Evolutionary conservation across 2,329 filamentous ascomycete genomes (phyloP).

Genomic region (Ophiocordyceps unilateralis): DNA sequence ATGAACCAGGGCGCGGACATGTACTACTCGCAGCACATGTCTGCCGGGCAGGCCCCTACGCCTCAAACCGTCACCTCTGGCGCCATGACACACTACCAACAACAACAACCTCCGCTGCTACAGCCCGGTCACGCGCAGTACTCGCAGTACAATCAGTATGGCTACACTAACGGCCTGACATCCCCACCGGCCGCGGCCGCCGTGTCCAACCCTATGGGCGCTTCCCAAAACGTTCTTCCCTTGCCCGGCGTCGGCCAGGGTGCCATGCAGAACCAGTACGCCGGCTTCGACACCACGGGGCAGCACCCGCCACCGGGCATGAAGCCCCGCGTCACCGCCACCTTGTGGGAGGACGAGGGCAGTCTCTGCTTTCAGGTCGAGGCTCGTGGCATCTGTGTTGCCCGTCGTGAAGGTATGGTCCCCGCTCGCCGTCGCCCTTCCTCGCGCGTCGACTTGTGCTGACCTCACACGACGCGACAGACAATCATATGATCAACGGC

Average conservation of each 20-base stretch:
- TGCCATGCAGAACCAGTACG: conserved; percentile 38
- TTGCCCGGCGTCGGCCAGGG: conserved; percentile 42
- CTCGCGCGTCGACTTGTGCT: not conserved
- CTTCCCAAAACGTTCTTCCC: conserved; percentile 46
- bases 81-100: conserved; percentile 51
- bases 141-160: conserved; percentile 52
- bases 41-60: conserved; percentile 55
- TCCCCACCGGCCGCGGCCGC: conserved; percentile 59
- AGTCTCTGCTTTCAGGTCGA: conserved; percentile 97
- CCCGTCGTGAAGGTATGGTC: conserved; percentile 74
- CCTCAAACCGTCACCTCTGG: conserved; percentile 63
- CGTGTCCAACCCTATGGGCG: conserved; percentile 53
- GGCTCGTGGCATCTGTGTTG: conserved; percentile 88
- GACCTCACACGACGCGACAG: conserved; percentile 25
- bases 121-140: conserved; percentile 59
- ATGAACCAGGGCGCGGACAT: conserved; percentile 84
- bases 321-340: conserved; percentile 92
- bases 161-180: conserved; percentile 58
- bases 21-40: conserved; percentile 73
- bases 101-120: conserved; percentile 58
- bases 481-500: conserved; percentile 98
- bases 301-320: conserved; percentile 84
- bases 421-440: conserved; percentile 7
- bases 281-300: conserved; percentile 64
- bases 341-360: conserved; percentile 94